Evolutionary conservation across 1,139 yeast species (phyloP).

Genomic region (Yamadazyma songkhlaensis): DNA sequence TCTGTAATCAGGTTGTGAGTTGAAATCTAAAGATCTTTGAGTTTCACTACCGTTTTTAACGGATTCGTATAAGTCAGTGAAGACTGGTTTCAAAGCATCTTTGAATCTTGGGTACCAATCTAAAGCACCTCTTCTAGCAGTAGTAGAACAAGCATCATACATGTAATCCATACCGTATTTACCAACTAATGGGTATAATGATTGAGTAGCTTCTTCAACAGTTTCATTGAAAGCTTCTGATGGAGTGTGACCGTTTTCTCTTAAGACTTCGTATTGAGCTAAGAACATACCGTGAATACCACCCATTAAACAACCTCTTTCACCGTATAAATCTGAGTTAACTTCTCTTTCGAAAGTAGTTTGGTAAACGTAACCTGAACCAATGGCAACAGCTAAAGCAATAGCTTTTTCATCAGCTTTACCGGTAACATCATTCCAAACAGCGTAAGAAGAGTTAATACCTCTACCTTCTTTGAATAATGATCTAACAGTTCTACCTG

Average conservation of each 20-base stretch:
- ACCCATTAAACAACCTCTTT: constrained; percentile 99
- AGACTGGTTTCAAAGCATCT: constrained; percentile 98
- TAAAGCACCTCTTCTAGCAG: constrained; percentile 99
- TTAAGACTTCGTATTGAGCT: constrained; percentile 98
- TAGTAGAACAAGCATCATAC: constrained; percentile 99
- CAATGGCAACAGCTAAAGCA: constrained; percentile 98
- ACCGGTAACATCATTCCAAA: constrained; percentile 99
- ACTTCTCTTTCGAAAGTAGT: constrained; percentile 99
- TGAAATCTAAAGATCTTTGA: constrained; percentile 95
- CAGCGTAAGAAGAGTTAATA: constrained; percentile 98
- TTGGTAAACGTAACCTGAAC: constrained; percentile 99
- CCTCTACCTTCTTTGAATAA: constrained; percentile 99
- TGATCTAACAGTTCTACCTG: constrained; percentile 99
- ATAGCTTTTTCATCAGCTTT: constrained; percentile 99
- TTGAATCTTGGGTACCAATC: constrained; percentile 99
- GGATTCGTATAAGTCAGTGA: constrained; percentile 91
- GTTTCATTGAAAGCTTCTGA: constrained; percentile 99
- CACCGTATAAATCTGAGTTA: constrained; percentile 98
- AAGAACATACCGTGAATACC: constrained; percentile 99
- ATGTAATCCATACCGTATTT: constrained; percentile 99
- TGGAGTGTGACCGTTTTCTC: constrained; percentile 99
- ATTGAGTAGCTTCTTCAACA: constrained; percentile 99
- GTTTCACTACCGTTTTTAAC: constrained; percentile 97
- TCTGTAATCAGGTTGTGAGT: constrained; percentile 97
- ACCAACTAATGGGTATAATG: constrained; percentile 97